A percentile compares a stretch with the other conserved stretches of the same genome.
Conservation (phyloP, 495 filamentous ascomycete genomes). For the Penicillium coffeae region DNA sequence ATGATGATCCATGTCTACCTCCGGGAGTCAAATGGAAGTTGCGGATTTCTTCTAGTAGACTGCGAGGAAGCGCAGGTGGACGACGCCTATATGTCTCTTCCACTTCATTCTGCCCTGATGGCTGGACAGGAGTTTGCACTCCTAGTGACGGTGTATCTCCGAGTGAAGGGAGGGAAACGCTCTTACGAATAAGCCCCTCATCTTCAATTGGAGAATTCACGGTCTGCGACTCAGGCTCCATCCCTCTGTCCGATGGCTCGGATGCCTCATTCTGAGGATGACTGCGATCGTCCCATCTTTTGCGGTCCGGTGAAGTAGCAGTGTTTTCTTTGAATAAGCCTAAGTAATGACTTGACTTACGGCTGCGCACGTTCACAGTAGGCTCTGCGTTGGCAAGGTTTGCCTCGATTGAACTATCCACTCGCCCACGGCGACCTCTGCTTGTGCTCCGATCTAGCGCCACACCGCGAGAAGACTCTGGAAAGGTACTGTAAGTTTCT, state of each 20-base stretch:
- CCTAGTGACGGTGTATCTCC: slow-evolving; percentile 25
- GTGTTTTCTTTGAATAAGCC: slow-evolving; percentile 92
- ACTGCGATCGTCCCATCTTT: slow-evolving; percentile 36
- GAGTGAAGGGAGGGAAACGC: slow-evolving; percentile 33
- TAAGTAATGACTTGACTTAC: slow-evolving; percentile 90
- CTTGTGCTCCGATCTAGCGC: slow-evolving; percentile 39
- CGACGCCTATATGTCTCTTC: slow-evolving; percentile 28
- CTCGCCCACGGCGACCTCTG: slow-evolving; percentile 44
- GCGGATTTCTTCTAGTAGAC: slow-evolving; percentile 60
- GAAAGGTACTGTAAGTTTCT: slow-evolving; percentile 19
- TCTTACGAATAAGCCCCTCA: slow-evolving; percentile 22
- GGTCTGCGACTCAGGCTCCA: slow-evolving; percentile 6
- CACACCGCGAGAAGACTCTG: slow-evolving; percentile 12
- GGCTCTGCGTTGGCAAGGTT: slow-evolving; percentile 72
- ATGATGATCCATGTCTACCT: slow-evolving; percentile 46
- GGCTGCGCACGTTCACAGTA: slow-evolving; percentile 70
- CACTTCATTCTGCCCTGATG: slow-evolving; percentile 3
- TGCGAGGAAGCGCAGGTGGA: slow-evolving; percentile 37
- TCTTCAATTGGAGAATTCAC: slow-evolving; percentile 9
- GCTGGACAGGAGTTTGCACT: slow-evolving; percentile 6
- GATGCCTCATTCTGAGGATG: slow-evolving; percentile 26
- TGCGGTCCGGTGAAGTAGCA: slow-evolving; percentile 43
- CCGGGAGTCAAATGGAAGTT: slow-evolving; percentile 57
- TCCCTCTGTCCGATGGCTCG: slow-evolving; percentile 10
- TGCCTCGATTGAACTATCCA: slow-evolving; percentile 83